phyloP scores from a whole-genome alignment of 352 stramenopile species.

The Thraustotheca clavata region DNA sequence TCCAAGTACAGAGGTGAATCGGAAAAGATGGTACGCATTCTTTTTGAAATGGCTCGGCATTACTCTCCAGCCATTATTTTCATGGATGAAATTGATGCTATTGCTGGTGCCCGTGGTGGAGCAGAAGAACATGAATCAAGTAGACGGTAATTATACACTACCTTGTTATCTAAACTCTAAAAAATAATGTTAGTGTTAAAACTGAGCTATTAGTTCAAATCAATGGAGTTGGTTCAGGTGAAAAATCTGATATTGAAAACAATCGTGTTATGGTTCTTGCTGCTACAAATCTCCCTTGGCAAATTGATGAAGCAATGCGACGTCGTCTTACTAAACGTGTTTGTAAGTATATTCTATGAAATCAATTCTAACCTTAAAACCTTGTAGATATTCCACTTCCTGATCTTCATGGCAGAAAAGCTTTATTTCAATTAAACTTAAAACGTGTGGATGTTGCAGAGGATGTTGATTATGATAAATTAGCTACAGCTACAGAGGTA shows the following conservation, averaged over 20 bases:
- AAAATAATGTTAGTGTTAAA: conserved; percentile 51
- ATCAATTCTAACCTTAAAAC: conserved; percentile 30
- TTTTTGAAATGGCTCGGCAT: conserved; percentile 98
- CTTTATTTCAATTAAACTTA: conserved; percentile 73
- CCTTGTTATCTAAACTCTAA: neutral
- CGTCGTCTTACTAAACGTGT: conserved; percentile 91
- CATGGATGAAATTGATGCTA: conserved; percentile 97
- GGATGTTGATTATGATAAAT: conserved; percentile 64
- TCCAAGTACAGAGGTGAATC: conserved; percentile 93
- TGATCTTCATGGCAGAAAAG: conserved; percentile 34
- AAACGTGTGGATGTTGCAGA: conserved; percentile 64
- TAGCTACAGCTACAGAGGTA: conserved; percentile 63
- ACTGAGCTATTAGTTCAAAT: conserved; percentile 90
- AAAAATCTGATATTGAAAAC: conserved; percentile 25
- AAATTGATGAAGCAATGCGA: conserved; percentile 86
- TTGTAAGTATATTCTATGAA: too few relatives aligned
- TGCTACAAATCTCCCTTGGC: conserved; percentile 90
- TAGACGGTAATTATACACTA: conserved; percentile 36
- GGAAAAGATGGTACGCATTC: conserved; percentile 94
- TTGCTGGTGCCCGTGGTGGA: conserved; percentile 60
- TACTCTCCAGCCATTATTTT: conserved; percentile 97
- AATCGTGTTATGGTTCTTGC: conserved; percentile 51
- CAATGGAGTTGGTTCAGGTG: conserved; percentile 57
- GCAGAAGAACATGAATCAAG: conserved; percentile 81
- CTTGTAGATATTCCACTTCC: conserved; percentile 36